Base-by-base conservation (phyloP, 306 rosid species). In the Amphicarpaea edgeworthii region DNA sequence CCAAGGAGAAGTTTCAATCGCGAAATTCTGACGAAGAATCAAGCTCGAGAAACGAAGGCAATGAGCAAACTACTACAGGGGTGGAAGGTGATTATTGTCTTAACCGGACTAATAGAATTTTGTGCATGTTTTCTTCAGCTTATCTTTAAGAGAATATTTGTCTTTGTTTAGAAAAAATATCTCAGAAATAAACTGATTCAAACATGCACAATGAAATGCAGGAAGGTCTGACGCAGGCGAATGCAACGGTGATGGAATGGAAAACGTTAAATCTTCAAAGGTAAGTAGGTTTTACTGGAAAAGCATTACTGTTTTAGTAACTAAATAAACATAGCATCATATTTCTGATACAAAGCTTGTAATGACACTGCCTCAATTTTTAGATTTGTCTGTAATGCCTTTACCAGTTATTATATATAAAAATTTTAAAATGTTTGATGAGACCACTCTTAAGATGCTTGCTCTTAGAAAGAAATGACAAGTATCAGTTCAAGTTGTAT, bases 1-100 rank as follows among this genome's bases (percentile, higher is more conserved):
- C 93, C 19, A 92, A 92, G 79, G 94, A 89, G 81, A 95, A 71
- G 88, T 92, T 83, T 65, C 95, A 87, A 49, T 79, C 89, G 23
- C 84, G 69, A 0, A 81, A 66, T 34, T 82, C 87, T 21, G 88
- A 90, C 81, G 88, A 84, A 82, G 88, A 88, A 74, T 73, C 79
- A 49, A 82, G 54, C 51, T 51, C n/a, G 61, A 84, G 77, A 83
- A 85, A 75, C 14, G 73, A 55, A 20, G 81, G 79, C 32, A 71
- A 66, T 78, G 87, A 82, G 42, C 83, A 72, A 63, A 76, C 79
- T 21, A 24, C 72, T 21, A 24, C 72, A 32, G 90, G 61, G 60
- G 73, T 72, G 38, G 91, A 85, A 82, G 96, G 88, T 85, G 70
- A 87, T 83, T 78, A 87, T 83, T 78, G 61, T 68, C 57, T 51